Conservation (phyloP, 208 protist genomes). For the Vickermania ingenoplastis region DNA sequence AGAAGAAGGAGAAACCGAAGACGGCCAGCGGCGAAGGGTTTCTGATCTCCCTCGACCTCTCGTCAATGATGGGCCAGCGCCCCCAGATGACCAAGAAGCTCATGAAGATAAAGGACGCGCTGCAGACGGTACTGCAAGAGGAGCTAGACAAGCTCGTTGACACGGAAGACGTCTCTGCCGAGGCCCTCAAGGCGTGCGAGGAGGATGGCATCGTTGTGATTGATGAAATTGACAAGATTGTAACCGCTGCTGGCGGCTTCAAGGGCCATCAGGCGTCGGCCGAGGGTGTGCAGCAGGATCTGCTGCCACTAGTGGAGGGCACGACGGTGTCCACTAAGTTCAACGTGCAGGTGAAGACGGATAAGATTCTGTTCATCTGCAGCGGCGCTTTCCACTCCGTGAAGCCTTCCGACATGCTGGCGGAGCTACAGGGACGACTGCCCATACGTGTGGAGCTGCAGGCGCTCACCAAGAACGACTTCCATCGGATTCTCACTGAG, state of each 20-base stretch:
- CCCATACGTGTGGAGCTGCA: conserved; percentile 98
- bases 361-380: conserved; percentile 97
- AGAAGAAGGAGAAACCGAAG: conserved; percentile 89
- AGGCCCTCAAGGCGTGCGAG: conserved; percentile 93
- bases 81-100: conserved; percentile 84
- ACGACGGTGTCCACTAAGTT: conserved; percentile 95
- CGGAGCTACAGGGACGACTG: conserved; percentile 95
- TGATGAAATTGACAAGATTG: conserved; percentile 99
- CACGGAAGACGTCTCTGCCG: conserved; percentile 85
- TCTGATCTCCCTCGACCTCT: conserved; percentile 83
- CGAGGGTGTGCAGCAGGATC: conserved; percentile 97
- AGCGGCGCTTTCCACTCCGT: conserved; percentile 96
- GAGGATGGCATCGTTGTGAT: conserved; percentile 98
- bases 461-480: conserved; percentile 92
- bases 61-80: conserved; percentile 67
- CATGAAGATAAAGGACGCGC: conserved; percentile 91
- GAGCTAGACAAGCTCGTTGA: conserved; percentile 94
- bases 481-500: conserved; percentile 96
- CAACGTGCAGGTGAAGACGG: conserved; percentile 95
- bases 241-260: conserved; percentile 77
- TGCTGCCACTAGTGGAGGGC: conserved; percentile 97
- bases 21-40: conserved; percentile 61
- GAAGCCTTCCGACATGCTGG: conserved; percentile 92
- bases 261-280: conserved; percentile 89
- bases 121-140: conserved; percentile 86